These are phyloP conservation scores for Stropharia rugosoannulata DNA, from an alignment of 768 basidiomycete species.

Conservation along the genomic window DNA sequence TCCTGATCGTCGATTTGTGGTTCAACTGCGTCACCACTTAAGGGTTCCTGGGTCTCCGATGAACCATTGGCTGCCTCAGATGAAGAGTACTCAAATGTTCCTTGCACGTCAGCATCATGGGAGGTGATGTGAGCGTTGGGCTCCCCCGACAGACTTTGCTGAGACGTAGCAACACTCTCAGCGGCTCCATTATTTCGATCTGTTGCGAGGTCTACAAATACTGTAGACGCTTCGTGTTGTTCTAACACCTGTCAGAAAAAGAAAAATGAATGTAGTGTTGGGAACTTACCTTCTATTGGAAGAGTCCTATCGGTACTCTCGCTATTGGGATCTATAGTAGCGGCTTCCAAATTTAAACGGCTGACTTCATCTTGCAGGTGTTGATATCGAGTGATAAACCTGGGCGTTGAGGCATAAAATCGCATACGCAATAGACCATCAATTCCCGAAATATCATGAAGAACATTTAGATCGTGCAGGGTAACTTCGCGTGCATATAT, in stretches of 20 bases:
- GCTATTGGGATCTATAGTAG: constrained; percentile 2
- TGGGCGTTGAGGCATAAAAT: constrained; percentile 45
- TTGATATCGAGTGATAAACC: constrained; percentile 70
- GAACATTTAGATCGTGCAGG: constrained; percentile 67
- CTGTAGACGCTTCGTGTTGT: not conserved
- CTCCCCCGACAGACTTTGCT: not conserved
- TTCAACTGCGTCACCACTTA: too few relatives aligned
- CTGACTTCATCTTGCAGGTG: constrained; percentile 56
- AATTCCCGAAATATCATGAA: constrained; percentile 66
- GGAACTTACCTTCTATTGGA: constrained; percentile 8
- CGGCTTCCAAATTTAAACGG: constrained; percentile 17
- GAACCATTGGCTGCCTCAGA: too few relatives aligned
- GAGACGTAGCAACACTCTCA: too few relatives aligned
- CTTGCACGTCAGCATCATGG: too few relatives aligned
- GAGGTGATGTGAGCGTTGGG: too few relatives aligned
- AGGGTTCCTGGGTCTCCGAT: too few relatives aligned
- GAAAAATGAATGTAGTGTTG: not conserved
- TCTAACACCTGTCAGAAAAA: not conserved
- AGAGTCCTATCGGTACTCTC: not conserved
- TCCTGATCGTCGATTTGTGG: too few relatives aligned
- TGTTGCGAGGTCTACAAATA: not conserved
- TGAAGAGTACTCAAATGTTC: too few relatives aligned
- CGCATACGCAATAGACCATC: constrained; percentile 62
- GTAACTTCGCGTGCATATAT: constrained; percentile 65
- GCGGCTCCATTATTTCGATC: not conserved